Evolutionary conservation across 768 basidiomycete genomes (phyloP), one percentile per base, ranked within the genome.

Genomic region (Cantharellus cinnabarinus): DNA sequence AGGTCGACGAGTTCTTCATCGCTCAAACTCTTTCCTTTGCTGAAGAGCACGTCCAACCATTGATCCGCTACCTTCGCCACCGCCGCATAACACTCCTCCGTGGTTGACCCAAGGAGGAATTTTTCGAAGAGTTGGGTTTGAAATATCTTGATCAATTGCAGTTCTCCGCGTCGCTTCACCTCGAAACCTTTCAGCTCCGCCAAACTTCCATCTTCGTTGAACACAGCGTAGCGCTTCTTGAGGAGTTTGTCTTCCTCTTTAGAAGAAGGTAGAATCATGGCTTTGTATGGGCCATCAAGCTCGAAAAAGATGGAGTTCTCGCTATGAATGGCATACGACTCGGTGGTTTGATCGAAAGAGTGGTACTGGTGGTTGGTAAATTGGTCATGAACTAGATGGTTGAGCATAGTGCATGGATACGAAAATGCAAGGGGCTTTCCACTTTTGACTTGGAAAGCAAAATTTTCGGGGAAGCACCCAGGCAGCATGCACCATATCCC

Each of bases 401-500:
- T 99, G 62, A 99, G 80, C 94, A 99, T 99, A 3, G 93, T 98
- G 70, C 95, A 98, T 0, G 95, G 95, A 67, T 98, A 99, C 20
- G 93, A 97, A 65, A 99, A 82, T 4, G 76, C 74, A 63, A 97
- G 81, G 4, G 82, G 73, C 74, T 97, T 97, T 60, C 95, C 94
- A 65, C 78, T 83, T 51, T 75, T 73, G 61, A 97, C 76, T 67
- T 91, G 82, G 77, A 98, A 97, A 69, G 82, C 83, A 81, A 97
- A 98, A 70, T 95, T 89, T 71, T 98, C 95, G 2, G 95, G 95
- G 70, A 99, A 99, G 7, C 90, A 80, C 2, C 89, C 90, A 3
- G 95, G 95, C 34, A 98, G 81, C 95, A 99, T 99, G 71, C 95
- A 99, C 95, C 95, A 98, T 63, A 99, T 99, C 63, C 95, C 94